Base-by-base conservation (phyloP, 495 filamentous ascomycete species). In the Stereocaulon alpinum region DNA sequence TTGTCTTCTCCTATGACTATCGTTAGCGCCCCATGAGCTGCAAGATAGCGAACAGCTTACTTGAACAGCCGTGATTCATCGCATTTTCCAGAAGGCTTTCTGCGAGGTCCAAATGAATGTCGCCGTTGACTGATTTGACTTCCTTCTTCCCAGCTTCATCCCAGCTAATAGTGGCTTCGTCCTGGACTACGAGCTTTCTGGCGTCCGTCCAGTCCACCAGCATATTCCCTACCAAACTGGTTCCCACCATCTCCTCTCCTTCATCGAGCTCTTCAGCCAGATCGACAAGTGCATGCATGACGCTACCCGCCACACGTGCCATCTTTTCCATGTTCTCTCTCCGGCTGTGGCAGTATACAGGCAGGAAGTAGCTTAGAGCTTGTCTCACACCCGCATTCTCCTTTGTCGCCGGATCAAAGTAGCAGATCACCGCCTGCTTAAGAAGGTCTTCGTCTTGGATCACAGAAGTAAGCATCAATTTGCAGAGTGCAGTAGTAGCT, bases 121-220 rank as follows among this genome's bases (percentile, higher is more conserved):
- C 82, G 4, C 80, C 81, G 52, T 84, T 82, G 14, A 82, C 78
- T 11, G 75, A 75, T 63, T 80, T 82, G 63, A 17, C 37, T 17
- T 60, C 56, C 44, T 58, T 69, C 55, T 52, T 63, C 72, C 59
- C 71, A 72, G 60, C 77, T 80, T 65, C 80, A 34, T 83, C 71
- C 29, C 77, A 82, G 11, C 82, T 81, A 4, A 68, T 63, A 15
- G 77, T 65, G 12, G 77, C 66, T 40, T 76, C 74, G 44, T 83
- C 76, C 12, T 88, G 78, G 1, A 84, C 80, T 54, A 93, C 85
- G 56, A 91, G 86, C 66, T 91, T 87, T 20, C 94, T 79, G 56
- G 91, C 89, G 71, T 98, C 93, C 4, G 93, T 97, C 93, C 93
- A 98, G 68, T 98, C 93, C 1, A 89, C 80, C 2, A 98, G 70